Evolutionary conservation across 192 early-diverging fungal species (phyloP), one percentile per base, ranked within the genome.

Genomic region (Backusella tarrabulga): DNA sequence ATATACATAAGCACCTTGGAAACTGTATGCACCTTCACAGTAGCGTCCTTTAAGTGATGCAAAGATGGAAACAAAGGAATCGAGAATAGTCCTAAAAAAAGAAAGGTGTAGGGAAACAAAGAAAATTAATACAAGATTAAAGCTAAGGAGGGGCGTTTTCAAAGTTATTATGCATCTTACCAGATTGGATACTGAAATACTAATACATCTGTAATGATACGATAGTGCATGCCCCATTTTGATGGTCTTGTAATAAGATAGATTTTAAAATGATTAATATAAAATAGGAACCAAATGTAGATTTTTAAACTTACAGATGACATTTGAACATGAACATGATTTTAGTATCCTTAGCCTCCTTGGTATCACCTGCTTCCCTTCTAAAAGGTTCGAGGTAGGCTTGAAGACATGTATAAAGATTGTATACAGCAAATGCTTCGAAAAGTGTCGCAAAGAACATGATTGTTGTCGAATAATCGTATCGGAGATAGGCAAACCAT

Each of bases 171-270:
- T n/a, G 34, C 52, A 21, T 6, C 52, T 78, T 76, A 81, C 82
- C 82, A 83, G 17, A 83, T 50, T 0, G 82, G 82, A 79, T 73
- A 83, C 56, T 83, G 82, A 21, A 68, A 80, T 41, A 83, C 82
- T 0, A 79, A 38, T 29, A 83, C 77, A 71, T 83, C 82, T 14
- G 78, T 83, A 26, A 83, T 79, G 35, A 76, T 68, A 32, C 82
- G 78, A 42, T 83, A 83, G 41, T 83, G 82, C 72, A 83, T 73
- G 5, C 82, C 82, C 75, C 78, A 83, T 21, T 77, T 79, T 15
- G 82, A 83, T 69, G 56, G 68, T 4, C 81, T 82, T 36, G 29
- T 29, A 41, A 36, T 56, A 40, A 41, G 35, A 23, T 36, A 40
- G 15, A 14, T 63, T 41, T 41, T 21, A 67, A 32, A 67, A 21